Evolutionary conservation across 352 stramenopile genomes (phyloP).

Genomic region (Globisporangium sylvaticum): DNA sequence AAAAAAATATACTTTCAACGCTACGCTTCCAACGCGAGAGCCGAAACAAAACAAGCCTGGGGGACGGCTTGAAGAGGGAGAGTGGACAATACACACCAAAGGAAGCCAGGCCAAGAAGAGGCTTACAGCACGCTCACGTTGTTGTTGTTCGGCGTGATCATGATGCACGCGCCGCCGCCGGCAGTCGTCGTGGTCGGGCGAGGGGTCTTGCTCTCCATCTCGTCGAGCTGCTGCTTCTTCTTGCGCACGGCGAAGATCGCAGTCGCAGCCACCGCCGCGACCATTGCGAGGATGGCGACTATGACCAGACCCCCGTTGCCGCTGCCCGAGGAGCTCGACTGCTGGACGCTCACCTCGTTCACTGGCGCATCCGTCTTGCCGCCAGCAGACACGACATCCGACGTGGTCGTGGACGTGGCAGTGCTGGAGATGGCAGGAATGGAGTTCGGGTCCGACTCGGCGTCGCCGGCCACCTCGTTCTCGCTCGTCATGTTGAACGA

Average conservation of each 20-base stretch:
- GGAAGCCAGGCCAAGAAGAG: neutral
- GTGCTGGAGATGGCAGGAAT: neutral
- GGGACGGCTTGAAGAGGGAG: neutral
- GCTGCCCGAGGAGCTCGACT: neutral
- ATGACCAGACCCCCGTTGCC: constrained; percentile 24
- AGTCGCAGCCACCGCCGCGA: constrained; percentile 42
- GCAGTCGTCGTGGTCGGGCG: constrained; percentile 20
- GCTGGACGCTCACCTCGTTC: constrained; percentile 48
- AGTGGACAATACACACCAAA: neutral
- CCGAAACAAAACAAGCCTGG: neutral
- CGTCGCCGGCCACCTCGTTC: constrained; percentile 12
- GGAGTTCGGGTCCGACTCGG: neutral
- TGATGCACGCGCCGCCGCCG: constrained; percentile 29
- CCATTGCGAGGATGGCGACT: constrained; percentile 23
- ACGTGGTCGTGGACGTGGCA: constrained; percentile 6
- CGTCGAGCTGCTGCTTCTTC: constrained; percentile 64
- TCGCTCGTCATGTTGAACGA: constrained; percentile 8
- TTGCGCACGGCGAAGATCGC: constrained; percentile 59
- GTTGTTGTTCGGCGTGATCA: constrained; percentile 54
- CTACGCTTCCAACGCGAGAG: neutral
- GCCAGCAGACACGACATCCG: constrained; percentile 9
- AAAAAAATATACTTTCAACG: neutral
- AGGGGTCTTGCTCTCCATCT: constrained; percentile 58
- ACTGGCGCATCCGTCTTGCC: constrained; percentile 22
- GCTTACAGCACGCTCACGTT: constrained; percentile 22